Evolutionary conservation across 2,329 filamentous ascomycete species (phyloP), one percentile per base, ranked within the genome.

Genomic region (Sclerotinia trifoliorum): DNA sequence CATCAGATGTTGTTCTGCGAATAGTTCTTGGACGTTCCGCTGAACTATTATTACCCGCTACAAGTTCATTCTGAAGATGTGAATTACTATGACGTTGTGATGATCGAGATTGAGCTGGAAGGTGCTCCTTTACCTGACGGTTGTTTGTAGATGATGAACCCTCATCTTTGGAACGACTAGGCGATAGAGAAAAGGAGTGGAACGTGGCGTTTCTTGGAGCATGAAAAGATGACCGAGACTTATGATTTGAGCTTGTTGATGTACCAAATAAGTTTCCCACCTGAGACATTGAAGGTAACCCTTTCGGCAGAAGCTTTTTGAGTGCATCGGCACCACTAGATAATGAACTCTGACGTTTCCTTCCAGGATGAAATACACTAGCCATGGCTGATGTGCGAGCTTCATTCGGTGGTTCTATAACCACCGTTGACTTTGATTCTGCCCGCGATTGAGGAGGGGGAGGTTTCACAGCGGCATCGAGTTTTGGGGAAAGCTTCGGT

Each of bases 1-100:
- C 90, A 77, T 96, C 91, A 1, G 92, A 94, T 1, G 87, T 88
- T 0, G 87, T 86, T 72, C 87, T 83, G 55, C 86, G 83, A 42
- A 93, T 26, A 54, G 48, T n/a, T 46, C 55, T 67, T 19, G 73
- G 73, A 24, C 71, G 64, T 15, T 57, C 56, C 17, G 54, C 21
- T 67, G 21, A 65, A 54, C 68, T 64, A 26, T 52, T 52, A 51
- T 46, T 24, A 32, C 39, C 51, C 17, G 39, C 19, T 46, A 55
- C 32, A 6, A 19, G 26, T 32, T 32, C 19, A 42, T 71, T 61
- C 54, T 62, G 70, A 54, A 49, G 71, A n/a, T 32, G 70, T 15
- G 35, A 71, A 71, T 24, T 68, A 65, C 51, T 71, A 60, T 24
- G 68, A 71, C 57, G 66, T 64, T 65, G 57, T 21, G 39, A 44